Evolutionary conservation across 2,329 filamentous ascomycete genomes (phyloP), one percentile per base, ranked within the genome.

Genomic region (Epichloe bromicola): DNA sequence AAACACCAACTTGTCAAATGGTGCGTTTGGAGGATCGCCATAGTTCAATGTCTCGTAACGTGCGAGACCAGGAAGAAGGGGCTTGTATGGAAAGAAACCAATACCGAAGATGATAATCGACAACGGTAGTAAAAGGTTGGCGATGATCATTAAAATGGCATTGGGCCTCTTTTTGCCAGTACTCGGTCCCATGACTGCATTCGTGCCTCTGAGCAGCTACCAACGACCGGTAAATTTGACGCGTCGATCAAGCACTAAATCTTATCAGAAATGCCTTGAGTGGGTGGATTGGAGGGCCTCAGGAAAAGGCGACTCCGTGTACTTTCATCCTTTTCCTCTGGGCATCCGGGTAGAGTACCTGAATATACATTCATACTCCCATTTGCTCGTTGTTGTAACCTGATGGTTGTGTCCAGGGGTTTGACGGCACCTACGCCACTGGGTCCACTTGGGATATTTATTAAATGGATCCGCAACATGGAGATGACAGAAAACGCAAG

Each of bases 1-100:
- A 66, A 98, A 96, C 50, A 98, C 75, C 49, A 97, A 74, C 61
- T 85, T 89, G 67, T 97, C 82, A 66, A 98, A 98, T 0, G 85
- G 82, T 36, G 86, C 77, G 46, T 74, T 68, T 3, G 85, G 82
- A 6, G 75, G 75, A 45, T 68, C 61, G 19, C 72, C 80, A 70
- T 77, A 74, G 45, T 73, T 69, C 30, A 78, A 63, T 47, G 75
- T 61, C 55, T 80, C 76, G 66, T 83, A 86, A 55, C 77, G 72
- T 10, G 93, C 90, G 45, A 95, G 72, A 4, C 93, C 93, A 11
- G 90, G 82, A 46, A 98, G 75, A 57, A 95, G 85, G 3, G 93
- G 89, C 63, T 98, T 98, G 70, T 97, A 96, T 7, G 93, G 93
- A 63, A 98, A 98, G 75, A 98, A 98, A 14, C 93, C 91, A 34